Evolutionary conservation across 1,139 yeast genomes (phyloP), one percentile per base, ranked within the genome.

Genomic region (Debaryomycetaceae sp.): DNA sequence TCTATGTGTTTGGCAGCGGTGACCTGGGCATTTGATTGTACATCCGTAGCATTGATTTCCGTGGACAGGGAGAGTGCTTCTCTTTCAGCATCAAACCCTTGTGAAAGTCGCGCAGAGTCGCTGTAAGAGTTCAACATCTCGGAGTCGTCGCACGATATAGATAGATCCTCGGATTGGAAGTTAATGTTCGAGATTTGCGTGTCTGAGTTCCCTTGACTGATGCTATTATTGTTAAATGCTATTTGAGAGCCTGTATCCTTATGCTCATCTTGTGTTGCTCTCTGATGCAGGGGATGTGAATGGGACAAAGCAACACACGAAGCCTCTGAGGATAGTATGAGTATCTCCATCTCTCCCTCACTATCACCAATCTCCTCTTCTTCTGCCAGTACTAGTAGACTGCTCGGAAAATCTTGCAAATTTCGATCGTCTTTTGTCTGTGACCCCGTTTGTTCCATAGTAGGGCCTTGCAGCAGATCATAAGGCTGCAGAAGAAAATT

Each of bases 261-360:
- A 22, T 22, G 7, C 11, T 8, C 11, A 8, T 22, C 11, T 11
- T 22, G 26, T 11, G 26, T 8, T 11, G 3, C 26, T 22, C 11
- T 8, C 11, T 22, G 26, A 22, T 8, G 7, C 11, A 22, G 11
- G 11, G 7, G 11, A 8, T 3, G 26, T 2, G 26, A 11, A 22
- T 8, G 11, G 2, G 26, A 22, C 26, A 8, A 11, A 8, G 11
- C 7, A 8, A 8, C 11, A 22, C 7, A 8, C 26, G 11, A 8
- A 8, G 7, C 26, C 4, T 30, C 34, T 17, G 37, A 22, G 19
- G 17, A 30, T 6, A 35, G 31, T 5, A 36, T 30, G 8, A 43
- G 36, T 14, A 44, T n/a, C 11, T 45, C 51, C 4, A 43, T 48
- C 18, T 48, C 51, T 6, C 41, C 49, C 31, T 46, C 51, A 33